phyloP scores from a whole-genome alignment of 352 stramenopile genomes.

The Phytopythium boreale region DNA sequence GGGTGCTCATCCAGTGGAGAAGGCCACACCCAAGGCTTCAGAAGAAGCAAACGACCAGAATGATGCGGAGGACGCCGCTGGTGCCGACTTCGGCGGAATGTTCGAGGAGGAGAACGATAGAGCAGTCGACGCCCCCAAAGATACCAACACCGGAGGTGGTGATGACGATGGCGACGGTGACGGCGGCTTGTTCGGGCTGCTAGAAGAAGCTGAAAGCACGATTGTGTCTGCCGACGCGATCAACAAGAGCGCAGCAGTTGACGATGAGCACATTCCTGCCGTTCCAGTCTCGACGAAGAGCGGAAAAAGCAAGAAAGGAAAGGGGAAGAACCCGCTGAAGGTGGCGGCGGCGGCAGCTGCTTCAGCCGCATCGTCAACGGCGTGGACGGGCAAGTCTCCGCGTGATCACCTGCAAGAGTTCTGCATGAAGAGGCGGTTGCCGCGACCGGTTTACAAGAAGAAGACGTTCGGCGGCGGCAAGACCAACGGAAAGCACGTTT shows the following conservation, averaged over 20 bases:
- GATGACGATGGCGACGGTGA: constrained; percentile 14
- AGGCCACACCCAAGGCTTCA: neutral
- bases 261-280: constrained; percentile 22
- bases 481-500: constrained; percentile 31
- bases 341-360: constrained; percentile 15
- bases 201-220: constrained; percentile 34
- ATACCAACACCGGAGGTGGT: neutral
- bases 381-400: constrained; percentile 83
- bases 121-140: neutral
- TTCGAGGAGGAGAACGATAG: neutral
- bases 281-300: constrained; percentile 17
- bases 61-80: constrained; percentile 6
- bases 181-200: constrained; percentile 32
- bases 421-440: constrained; percentile 85
- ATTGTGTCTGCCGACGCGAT: constrained; percentile 34
- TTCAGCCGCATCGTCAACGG: constrained; percentile 10
- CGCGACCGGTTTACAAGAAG: constrained; percentile 77
- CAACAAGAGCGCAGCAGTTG: constrained; percentile 32
- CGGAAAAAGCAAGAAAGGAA: constrained; percentile 29
- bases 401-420: constrained; percentile 87
- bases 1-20: neutral
- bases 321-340: constrained; percentile 31
- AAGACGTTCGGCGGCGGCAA: constrained; percentile 19
- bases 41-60: neutral
- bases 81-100: constrained; percentile 1